Base-by-base conservation (phyloP, 2,329 filamentous ascomycete genomes). In the Cladosporium sp. region DNA sequence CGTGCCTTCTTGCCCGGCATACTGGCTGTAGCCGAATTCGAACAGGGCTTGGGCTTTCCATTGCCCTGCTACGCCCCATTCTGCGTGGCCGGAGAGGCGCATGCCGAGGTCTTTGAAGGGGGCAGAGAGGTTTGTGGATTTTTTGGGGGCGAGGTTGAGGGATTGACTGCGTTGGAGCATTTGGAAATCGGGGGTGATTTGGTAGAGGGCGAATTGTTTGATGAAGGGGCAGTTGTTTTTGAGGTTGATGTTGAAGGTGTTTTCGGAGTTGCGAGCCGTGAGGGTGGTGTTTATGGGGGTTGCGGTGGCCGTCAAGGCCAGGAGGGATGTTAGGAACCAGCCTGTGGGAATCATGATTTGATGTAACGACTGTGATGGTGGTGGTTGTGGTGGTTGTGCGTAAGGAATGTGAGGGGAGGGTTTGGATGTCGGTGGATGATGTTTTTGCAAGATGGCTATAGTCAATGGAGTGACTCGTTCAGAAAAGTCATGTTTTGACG, bases 201-300 rank as follows among this genome's bases (percentile, higher is more conserved):
- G 53, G 55, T 62, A 64, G 40, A 64, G 53, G n/a, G 50, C 61
- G 52, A 64, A 52, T 40, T 54, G 41, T 38, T 63, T 62, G 29
- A 50, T 43, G 35, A 47, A 57, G 5, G 49, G 39, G 52, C 61
- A 64, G 33, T 61, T 56, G 57, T 64, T 64, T 35, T 46, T 50
- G 49, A 63, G 53, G 38, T 58, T 52, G 40, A 64, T 45, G 19
- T 57, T 56, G 60, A 62, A 62, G 20, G 55, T 59, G 29, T 61
- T 39, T 13, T 22, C 35, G 51, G 29, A 50, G 32, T 49, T 49
- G 15, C 53, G 8, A 25, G 49, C 36, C 5, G 22, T 27, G 41
- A 56, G 45, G 7, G 36, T 39, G 45, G 30, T 39, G 45, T 39
- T 22, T 35, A 40, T 32, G 7, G 45, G 45, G 13, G 27, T 32